Conservation (phyloP, 768 basidiomycete species). For the Cubamyces lactineus region DNA sequence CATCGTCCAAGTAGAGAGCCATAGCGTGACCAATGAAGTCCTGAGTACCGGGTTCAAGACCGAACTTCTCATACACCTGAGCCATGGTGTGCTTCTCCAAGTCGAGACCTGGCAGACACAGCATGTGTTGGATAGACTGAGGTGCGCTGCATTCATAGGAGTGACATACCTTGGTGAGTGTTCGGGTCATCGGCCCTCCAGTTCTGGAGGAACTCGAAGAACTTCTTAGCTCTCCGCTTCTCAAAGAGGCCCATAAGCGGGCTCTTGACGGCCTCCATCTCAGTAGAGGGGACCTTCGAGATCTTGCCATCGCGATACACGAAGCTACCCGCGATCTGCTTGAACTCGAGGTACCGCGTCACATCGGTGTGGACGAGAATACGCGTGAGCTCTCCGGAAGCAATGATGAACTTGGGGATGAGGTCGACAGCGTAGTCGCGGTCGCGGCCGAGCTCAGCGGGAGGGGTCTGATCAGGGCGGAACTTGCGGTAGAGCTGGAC, state of each 20-base stretch:
- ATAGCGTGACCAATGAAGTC: constrained; percentile 99
- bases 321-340: constrained; percentile 98
- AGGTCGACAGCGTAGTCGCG: constrained; percentile 98
- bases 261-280: constrained; percentile 94
- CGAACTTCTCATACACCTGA: constrained; percentile 94
- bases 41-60: constrained; percentile 94
- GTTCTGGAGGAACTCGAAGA: constrained; percentile 94
- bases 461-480: constrained; percentile 73
- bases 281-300: constrained; percentile 96
- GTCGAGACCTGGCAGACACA: constrained; percentile 62
- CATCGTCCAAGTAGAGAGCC: constrained; percentile 97
- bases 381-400: constrained; percentile 95
- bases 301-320: constrained; percentile 97
- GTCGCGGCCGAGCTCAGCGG: constrained; percentile 89
- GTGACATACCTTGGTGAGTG: constrained; percentile 84
- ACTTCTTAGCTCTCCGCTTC: constrained; percentile 97
- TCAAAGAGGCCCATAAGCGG: constrained; percentile 99
- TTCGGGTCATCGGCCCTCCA: constrained; percentile 96
- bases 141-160: not conserved
- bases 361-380: constrained; percentile 99
- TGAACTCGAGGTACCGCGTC: constrained; percentile 98
- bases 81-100: constrained; percentile 93
- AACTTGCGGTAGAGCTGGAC: constrained; percentile 93
- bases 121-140: not conserved
- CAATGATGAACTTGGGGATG: constrained; percentile 99